These are phyloP conservation scores for Laetiporus sulphureus DNA, from an alignment of 1,284 basidiomycete genomes.

Conservation along the genomic window DNA sequence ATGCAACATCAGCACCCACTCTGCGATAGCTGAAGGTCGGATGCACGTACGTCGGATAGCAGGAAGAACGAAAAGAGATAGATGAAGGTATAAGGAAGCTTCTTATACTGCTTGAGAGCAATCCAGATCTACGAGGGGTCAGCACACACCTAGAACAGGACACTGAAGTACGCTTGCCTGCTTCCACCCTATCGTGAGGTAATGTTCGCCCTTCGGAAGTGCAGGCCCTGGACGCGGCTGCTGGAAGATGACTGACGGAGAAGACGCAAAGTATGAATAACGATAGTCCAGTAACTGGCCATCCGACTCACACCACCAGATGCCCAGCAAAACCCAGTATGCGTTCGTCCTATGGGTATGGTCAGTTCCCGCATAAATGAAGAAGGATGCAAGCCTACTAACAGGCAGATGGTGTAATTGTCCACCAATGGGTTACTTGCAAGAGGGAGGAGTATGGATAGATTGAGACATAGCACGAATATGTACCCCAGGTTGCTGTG, in stretches of 20 bases:
- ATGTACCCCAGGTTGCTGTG: constrained; percentile 77
- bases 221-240: constrained; percentile 67
- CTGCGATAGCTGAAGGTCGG: neutral
- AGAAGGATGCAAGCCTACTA: constrained; percentile 25
- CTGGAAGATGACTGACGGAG: constrained; percentile 60
- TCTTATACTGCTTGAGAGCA: constrained; percentile 62
- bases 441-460: constrained; percentile 71
- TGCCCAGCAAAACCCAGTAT: constrained; percentile 70
- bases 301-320: constrained; percentile 69
- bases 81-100: constrained; percentile 69
- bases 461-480: constrained; percentile 56
- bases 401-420: constrained; percentile 64
- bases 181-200: constrained; percentile 76
- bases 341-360: constrained; percentile 46
- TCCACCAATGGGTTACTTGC: constrained; percentile 59
- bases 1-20: neutral
- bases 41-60: constrained; percentile 55
- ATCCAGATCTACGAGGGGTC: constrained; percentile 49
- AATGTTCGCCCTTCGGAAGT: constrained; percentile 65
- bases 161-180: constrained; percentile 39
- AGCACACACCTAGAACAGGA: neutral
- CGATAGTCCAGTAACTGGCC: neutral
- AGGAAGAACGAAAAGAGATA: constrained; percentile 75
- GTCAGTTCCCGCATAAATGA: constrained; percentile 5
- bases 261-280: constrained; percentile 4